Base-by-base conservation (phyloP, 1,284 basidiomycete genomes). In the Ceratobasidium sp. region DNA sequence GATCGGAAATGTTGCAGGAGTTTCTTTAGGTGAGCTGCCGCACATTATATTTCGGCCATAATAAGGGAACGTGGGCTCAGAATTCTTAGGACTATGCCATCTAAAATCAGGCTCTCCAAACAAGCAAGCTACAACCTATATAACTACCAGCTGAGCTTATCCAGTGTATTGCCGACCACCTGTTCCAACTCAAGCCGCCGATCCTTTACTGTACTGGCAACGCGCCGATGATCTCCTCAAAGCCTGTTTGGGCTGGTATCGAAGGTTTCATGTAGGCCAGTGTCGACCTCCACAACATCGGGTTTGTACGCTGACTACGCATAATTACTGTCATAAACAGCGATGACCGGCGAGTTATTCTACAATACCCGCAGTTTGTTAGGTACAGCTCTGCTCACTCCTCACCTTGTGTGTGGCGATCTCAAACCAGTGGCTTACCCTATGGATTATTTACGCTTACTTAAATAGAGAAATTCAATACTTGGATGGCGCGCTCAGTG, bases 391-490 rank as follows among this genome's bases (percentile, higher is more conserved):
- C n/a, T n/a, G n/a, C n/a, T n/a, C n/a, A n/a, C n/a, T n/a, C n/a
- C n/a, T n/a, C n/a, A n/a, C n/a, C n/a, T n/a, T n/a, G n/a, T n/a
- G n/a, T n/a, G n/a, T n/a, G n/a, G n/a, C n/a, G n/a, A n/a, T n/a
- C n/a, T n/a, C n/a, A n/a, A n/a, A n/a, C n/a, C n/a, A n/a, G n/a
- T n/a, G n/a, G n/a, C n/a, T n/a, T n/a, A n/a, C n/a, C n/a, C n/a
- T n/a, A n/a, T n/a, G n/a, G n/a, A n/a, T n/a, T n/a, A n/a, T n/a
- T n/a, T n/a, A n/a, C n/a, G n/a, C n/a, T n/a, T n/a, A n/a, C n/a
- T n/a, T n/a, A n/a, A 10, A 45, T 38, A 68, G 65, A 34, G 53
- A 68, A 32, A 20, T 68, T 20, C 38, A 31, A 13, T 47, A 40
- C 38, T 3, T 20, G 0, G 53, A 56, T 34, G 42, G 53, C 17